Conservation (phyloP, 331 rosid species). For the Rosa hybrid region DNA sequence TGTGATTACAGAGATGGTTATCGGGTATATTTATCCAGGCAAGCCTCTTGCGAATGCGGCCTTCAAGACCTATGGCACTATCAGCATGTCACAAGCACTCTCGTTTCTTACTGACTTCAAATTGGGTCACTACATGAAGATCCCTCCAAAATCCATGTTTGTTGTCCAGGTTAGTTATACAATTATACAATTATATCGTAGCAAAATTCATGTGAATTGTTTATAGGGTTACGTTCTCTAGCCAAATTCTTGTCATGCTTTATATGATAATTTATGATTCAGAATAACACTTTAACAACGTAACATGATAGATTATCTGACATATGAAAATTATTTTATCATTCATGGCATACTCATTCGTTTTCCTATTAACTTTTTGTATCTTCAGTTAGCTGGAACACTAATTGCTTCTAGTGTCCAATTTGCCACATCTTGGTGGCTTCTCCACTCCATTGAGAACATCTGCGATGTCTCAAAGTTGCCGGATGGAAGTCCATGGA, state of each 20-base stretch:
- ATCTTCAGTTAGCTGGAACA: conserved; percentile 64
- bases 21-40: conserved; percentile 75
- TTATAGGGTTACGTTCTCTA: too few species aligned
- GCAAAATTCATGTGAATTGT: neutral
- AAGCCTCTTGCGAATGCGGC: conserved; percentile 82
- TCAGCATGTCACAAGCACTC: conserved; percentile 79
- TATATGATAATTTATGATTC: too few species aligned
- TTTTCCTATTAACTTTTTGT: neutral
- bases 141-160: conserved; percentile 86
- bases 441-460: conserved; percentile 45
- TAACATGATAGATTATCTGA: too few species aligned
- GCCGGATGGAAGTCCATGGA: conserved; percentile 81
- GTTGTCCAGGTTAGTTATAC: conserved; percentile 48
- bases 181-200: neutral
- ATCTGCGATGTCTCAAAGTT: conserved; percentile 47
- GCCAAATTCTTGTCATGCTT: too few species aligned
- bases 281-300: too few species aligned
- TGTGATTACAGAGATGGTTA: conserved; percentile 75
- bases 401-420: conserved; percentile 54
- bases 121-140: conserved; percentile 89
- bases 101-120: conserved; percentile 65
- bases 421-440: conserved; percentile 91
- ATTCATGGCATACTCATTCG: neutral
- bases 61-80: conserved; percentile 85
- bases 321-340: neutral